Percentiles rank a stretch among this genome's conserved stretches.
phyloP scores from a whole-genome alignment of 768 basidiomycete genomes.

The Panaeolus cyanescens region DNA sequence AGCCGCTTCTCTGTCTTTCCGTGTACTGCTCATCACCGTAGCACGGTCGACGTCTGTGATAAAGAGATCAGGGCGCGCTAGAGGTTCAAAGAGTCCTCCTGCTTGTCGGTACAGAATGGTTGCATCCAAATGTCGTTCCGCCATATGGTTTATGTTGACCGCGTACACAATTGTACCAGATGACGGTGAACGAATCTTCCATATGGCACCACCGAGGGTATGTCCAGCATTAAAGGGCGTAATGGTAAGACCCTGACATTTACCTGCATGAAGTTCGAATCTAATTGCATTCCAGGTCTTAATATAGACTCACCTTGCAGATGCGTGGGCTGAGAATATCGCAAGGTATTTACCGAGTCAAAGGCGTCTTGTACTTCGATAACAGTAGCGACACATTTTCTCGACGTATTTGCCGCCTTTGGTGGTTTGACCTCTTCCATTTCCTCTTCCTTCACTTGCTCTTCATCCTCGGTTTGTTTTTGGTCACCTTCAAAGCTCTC shows the following conservation, averaged over 20 bases:
- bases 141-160: slow-evolving; percentile 94
- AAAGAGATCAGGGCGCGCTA: slow-evolving; percentile 88
- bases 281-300: neutral
- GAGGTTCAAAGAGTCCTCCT: slow-evolving; percentile 80
- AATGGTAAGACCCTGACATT: slow-evolving; percentile 91
- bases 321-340: slow-evolving; percentile 95
- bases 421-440: slow-evolving; percentile 24
- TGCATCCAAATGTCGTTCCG: slow-evolving; percentile 93
- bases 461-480: slow-evolving; percentile 21
- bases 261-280: slow-evolving; percentile 48
- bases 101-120: slow-evolving; percentile 81
- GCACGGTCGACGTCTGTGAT: slow-evolving; percentile 92
- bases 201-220: slow-evolving; percentile 94
- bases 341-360: slow-evolving; percentile 85
- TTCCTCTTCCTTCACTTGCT: slow-evolving; percentile 25
- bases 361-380: slow-evolving; percentile 93
- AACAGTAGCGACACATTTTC: slow-evolving; percentile 72
- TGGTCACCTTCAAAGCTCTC: slow-evolving; percentile 59
- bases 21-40: slow-evolving; percentile 78
- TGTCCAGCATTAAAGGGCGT: slow-evolving; percentile 96
- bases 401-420: slow-evolving; percentile 32
- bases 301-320: slow-evolving; percentile 69
- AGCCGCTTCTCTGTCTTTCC: slow-evolving; percentile 88
- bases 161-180: slow-evolving; percentile 96
- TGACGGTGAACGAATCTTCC: slow-evolving; percentile 98